Evolutionary conservation across 75 land plant species (phyloP), one percentile per base, ranked within the genome.

Genomic region (Picea glauca): DNA sequence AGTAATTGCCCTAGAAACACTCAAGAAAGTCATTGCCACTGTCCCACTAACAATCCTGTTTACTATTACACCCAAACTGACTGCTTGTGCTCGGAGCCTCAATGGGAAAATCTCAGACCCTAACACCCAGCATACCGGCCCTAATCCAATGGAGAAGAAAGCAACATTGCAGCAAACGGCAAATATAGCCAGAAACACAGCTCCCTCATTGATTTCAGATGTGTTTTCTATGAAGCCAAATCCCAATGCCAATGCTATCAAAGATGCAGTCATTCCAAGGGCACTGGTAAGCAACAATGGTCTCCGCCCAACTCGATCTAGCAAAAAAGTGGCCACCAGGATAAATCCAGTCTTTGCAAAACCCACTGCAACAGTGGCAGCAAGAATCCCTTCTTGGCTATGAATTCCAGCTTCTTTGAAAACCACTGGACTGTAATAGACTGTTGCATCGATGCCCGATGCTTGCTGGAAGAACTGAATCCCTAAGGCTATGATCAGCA

Each of bases 401-500:
- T 79, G 21, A 56, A 96, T 81, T 4, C 99, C 99, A 26, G 99
- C 91, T 11, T 77, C 79, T 64, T 80, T 83, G 79, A 94, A 92
- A 50, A 96, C 90, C 66, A 82, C 86, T 14, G 98, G 98, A 73
- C 98, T 96, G 78, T 96, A 96, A 82, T 96, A 96, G 0, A 96
- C 98, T 38, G 85, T 80, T 54, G 98, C 98, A 80, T 96, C 98
- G 17, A 94, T 93, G 50, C 98, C 98, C 1, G 94, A 87, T n/a
- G 93, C 93, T 76, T 96, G 98, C 82, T 96, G 98, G 81, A 96
- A 94, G 82, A 93, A 94, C 21, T 96, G 94, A 38, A 96, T 87
- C 18, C 97, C 98, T 32, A 96, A 75, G 18, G 90, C 91, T 20
- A 87, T 76, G 0, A 92, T 72, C 4, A 96, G 87, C 98, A 94